phyloP scores from a whole-genome alignment of 1,139 yeast genomes.

The Yamadazyma aaseri region DNA sequence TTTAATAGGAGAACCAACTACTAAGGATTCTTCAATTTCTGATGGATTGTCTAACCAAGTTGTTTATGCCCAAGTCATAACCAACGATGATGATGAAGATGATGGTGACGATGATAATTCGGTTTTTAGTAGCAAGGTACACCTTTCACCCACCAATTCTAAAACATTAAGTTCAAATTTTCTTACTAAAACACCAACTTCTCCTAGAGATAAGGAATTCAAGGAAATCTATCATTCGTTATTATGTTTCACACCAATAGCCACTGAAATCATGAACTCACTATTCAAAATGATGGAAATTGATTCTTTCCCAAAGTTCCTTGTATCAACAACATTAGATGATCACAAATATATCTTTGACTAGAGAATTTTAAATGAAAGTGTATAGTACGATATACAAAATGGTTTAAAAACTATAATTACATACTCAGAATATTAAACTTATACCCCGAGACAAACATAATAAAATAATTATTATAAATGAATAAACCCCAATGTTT shows the following conservation, averaged over 20 bases:
- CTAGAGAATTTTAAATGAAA: neutral
- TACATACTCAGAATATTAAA: conserved; percentile 3
- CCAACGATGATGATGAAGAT: neutral
- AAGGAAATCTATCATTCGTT: conserved; percentile 64
- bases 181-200: conserved; percentile 4
- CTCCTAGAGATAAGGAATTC: conserved; percentile 35
- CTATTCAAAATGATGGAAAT: conserved; percentile 63
- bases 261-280: conserved; percentile 25
- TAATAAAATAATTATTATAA: neutral
- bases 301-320: conserved; percentile 74
- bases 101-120: conserved; percentile 2
- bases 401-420: conserved; percentile 3
- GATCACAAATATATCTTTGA: conserved; percentile 10
- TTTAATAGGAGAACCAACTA: neutral
- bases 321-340: conserved; percentile 30
- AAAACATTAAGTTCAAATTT: neutral
- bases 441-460: neutral
- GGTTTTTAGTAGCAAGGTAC: conserved; percentile 5
- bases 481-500: no score
- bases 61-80: neutral
- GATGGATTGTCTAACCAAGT: neutral
- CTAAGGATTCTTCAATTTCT: neutral
- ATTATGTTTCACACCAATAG: conserved; percentile 43
- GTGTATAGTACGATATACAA: conserved; percentile 1
- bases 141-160: neutral